Percentiles rank a stretch among this genome's conserved stretches.
phyloP scores from a whole-genome alignment of 2,329 filamentous ascomycete genomes.

The Xylariaceae sp. region DNA sequence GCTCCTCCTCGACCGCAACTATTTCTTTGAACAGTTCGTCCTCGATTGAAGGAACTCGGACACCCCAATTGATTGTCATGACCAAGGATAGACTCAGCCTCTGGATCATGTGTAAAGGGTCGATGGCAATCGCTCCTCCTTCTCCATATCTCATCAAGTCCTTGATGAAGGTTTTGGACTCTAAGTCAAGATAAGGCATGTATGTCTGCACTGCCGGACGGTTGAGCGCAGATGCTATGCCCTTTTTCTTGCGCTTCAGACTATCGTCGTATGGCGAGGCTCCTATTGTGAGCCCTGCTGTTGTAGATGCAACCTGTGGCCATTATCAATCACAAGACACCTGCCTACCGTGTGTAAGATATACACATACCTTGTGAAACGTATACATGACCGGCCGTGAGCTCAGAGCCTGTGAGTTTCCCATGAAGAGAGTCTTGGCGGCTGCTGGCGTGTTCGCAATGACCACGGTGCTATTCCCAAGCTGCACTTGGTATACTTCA shows the following conservation, averaged over 20 bases:
- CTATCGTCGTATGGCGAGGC: conserved; percentile 83
- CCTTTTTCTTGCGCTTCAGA: conserved; percentile 73
- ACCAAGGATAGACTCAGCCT: conserved; percentile 72
- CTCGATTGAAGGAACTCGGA: conserved; percentile 69
- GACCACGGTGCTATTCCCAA: conserved; percentile 70
- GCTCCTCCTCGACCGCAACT: conserved; percentile 69
- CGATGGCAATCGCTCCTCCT: conserved; percentile 61
- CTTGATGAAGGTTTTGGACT: conserved; percentile 68
- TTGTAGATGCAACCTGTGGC: conserved; percentile 57
- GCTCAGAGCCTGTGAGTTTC: conserved; percentile 73
- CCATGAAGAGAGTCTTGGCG: conserved; percentile 73
- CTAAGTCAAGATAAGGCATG: conserved; percentile 79
- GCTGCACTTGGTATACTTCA: conserved; percentile 62
- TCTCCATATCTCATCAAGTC: conserved; percentile 66
- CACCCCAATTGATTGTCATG: conserved; percentile 76
- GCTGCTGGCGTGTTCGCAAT: conserved; percentile 78
- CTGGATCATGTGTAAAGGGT: conserved; percentile 72
- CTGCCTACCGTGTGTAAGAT: background rate
- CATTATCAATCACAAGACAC: background rate
- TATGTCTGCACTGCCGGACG: conserved; percentile 73
- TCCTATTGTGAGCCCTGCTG: conserved; percentile 78
- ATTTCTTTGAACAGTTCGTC: conserved; percentile 70
- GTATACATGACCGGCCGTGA: conserved; percentile 77
- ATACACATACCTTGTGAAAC: conserved; percentile 65
- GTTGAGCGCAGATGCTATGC: conserved; percentile 75